Evolutionary conservation across 176 grass and related monocot species (phyloP).

Genomic region (Triticum monococcum): DNA sequence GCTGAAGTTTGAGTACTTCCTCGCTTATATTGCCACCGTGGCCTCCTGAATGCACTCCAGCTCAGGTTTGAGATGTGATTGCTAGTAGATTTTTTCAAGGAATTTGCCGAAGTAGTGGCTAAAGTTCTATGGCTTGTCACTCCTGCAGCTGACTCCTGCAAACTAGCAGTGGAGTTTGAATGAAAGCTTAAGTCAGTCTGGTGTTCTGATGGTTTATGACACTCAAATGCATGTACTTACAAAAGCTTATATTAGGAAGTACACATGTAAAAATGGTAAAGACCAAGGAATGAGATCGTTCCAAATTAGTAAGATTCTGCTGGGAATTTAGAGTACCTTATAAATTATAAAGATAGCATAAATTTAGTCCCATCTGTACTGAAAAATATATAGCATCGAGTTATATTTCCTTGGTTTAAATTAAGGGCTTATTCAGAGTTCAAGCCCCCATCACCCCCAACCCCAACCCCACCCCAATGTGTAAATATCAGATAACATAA

Average conservation of each 20-base stretch:
- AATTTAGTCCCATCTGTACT: constrained; percentile 4
- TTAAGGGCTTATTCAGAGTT: not conserved
- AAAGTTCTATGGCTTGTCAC: not conserved
- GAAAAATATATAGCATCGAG: constrained; percentile 5
- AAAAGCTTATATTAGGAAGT: not conserved
- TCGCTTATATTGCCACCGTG: constrained; percentile 30
- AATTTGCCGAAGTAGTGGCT: not conserved
- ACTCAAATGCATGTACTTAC: not conserved
- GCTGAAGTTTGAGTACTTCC: constrained; percentile 8
- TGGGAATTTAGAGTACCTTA: constrained; percentile 1
- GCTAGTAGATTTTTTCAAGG: constrained; percentile 27
- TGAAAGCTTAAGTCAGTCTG: constrained; percentile 22
- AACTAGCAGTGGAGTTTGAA: constrained; percentile 30
- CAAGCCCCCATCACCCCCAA: not conserved
- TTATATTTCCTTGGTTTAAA: not conserved
- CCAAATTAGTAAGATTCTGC: not conserved
- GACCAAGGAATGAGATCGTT: not conserved
- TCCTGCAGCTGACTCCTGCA: not conserved
- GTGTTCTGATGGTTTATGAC: not conserved
- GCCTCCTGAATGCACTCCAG: constrained; percentile 36
- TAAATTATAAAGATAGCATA: not conserved
- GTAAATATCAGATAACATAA: constrained; percentile 13
- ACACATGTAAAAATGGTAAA: constrained; percentile 25
- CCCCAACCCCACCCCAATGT: not conserved
- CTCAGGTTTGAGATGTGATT: constrained; percentile 14